These are phyloP conservation scores for Bombardia bombarda DNA, from an alignment of 495 filamentous ascomycete species.

Conservation along the genomic window DNA sequence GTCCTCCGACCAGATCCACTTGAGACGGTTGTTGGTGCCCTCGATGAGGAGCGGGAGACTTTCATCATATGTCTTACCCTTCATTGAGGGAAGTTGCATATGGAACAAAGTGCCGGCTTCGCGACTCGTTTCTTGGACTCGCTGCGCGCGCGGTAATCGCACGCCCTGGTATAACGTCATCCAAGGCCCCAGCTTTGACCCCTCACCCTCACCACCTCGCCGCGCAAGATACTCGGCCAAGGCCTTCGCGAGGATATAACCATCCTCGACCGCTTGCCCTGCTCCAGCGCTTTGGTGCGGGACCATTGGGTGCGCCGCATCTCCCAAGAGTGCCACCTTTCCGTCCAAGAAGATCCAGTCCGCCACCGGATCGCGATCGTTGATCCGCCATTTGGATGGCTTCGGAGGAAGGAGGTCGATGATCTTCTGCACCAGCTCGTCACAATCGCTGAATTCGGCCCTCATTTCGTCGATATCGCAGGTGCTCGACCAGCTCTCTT, in stretches of 20 bases:
- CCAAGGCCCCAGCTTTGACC: constrained; percentile 14
- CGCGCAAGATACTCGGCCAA: constrained; percentile 20
- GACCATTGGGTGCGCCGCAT: constrained; percentile 30
- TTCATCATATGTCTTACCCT: constrained; percentile 22
- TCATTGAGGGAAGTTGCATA: constrained; percentile 24
- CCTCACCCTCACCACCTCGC: neutral
- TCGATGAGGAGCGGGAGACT: constrained; percentile 20
- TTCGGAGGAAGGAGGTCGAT: constrained; percentile 19
- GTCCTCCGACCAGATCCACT: constrained; percentile 29
- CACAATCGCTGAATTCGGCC: constrained; percentile 26
- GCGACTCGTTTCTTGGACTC: constrained; percentile 26
- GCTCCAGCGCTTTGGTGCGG: constrained; percentile 22
- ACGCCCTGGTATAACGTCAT: constrained; percentile 33
- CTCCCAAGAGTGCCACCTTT: constrained; percentile 29
- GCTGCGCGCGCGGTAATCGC: constrained; percentile 30
- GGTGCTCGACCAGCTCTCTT: constrained; percentile 28
- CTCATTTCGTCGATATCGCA: constrained; percentile 25
- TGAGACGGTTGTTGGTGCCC: constrained; percentile 18
- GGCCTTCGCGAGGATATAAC: constrained; percentile 27
- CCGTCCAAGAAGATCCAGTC: constrained; percentile 26
- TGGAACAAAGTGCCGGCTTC: constrained; percentile 30
- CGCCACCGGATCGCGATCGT: constrained; percentile 29
- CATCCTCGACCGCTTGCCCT: constrained; percentile 33
- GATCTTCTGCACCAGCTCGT: constrained; percentile 18
- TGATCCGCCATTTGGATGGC: constrained; percentile 33